phyloP scores from a whole-genome alignment of 176 grass and related monocot species.

The Lolium rigidum region DNA sequence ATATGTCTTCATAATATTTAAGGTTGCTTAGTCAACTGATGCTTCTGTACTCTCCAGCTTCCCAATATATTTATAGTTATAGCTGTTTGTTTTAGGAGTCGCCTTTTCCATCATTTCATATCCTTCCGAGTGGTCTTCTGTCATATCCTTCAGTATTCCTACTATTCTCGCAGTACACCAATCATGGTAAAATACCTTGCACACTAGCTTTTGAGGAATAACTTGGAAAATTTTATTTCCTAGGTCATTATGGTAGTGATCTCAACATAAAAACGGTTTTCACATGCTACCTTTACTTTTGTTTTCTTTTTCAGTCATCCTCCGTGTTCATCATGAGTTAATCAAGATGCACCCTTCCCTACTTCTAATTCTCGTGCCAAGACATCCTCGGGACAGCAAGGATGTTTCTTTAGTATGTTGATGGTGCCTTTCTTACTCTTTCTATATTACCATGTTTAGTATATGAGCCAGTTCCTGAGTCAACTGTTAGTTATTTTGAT shows the following conservation, averaged over 20 bases:
- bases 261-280: conserved; percentile 14
- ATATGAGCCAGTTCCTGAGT: conserved; percentile 8
- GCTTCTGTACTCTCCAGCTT: conserved; percentile 27
- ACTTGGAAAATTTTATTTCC: conserved; percentile 20
- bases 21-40: background rate
- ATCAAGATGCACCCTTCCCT: conserved; percentile 57
- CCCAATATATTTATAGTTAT: conserved; percentile 19
- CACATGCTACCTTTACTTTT: background rate
- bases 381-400: conserved; percentile 76
- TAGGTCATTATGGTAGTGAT: conserved; percentile 23
- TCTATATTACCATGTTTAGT: conserved; percentile 19
- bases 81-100: background rate
- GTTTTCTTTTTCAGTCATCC: conserved; percentile 65
- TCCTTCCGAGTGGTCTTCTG: conserved; percentile 7
- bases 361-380: conserved; percentile 75
- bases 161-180: background rate
- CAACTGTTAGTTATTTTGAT: background rate
- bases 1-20: conserved; percentile 2
- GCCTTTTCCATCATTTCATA: background rate
- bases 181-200: conserved; percentile 16
- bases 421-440: conserved; percentile 17
- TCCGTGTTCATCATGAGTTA: conserved; percentile 76
- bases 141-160: background rate
- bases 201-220: conserved; percentile 11
- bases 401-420: conserved; percentile 67